Conservation (phyloP, 345 rosid species). For the Brassica rapa region DNA sequence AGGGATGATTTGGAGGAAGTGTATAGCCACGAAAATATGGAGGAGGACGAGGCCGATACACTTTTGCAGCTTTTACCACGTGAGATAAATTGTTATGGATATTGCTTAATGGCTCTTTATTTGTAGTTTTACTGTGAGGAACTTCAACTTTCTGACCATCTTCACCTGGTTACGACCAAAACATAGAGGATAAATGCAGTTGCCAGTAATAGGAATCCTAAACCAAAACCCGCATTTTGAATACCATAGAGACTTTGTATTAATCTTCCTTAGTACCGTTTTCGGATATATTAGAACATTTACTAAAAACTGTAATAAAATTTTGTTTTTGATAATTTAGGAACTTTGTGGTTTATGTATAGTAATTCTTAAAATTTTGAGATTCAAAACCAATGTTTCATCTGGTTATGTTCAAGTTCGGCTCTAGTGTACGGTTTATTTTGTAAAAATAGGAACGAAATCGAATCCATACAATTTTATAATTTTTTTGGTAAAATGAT, state of each 20-base stretch:
- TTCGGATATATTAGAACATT: no score
- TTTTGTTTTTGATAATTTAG: no score
- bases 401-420: neutral
- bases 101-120: neutral
- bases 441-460: neutral
- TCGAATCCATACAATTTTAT: no score
- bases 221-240: no score
- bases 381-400: neutral
- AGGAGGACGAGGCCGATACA: slow-evolving; percentile 56
- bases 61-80: neutral
- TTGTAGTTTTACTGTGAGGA: slow-evolving; percentile 35
- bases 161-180: slow-evolving; percentile 47
- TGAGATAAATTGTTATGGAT: slow-evolving; percentile 11
- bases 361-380: no score
- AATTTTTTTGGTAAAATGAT: no score
- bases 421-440: neutral
- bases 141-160: slow-evolving; percentile 47
- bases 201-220: no score
- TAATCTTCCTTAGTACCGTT: no score
- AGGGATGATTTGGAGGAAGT: slow-evolving; percentile 84
- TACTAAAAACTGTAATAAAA: no score
- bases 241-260: no score
- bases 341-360: no score
- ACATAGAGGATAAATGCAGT: neutral
- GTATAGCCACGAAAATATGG: slow-evolving; percentile 71